Conservation (phyloP, 768 basidiomycete genomes). For the Phallus indusiatus region DNA sequence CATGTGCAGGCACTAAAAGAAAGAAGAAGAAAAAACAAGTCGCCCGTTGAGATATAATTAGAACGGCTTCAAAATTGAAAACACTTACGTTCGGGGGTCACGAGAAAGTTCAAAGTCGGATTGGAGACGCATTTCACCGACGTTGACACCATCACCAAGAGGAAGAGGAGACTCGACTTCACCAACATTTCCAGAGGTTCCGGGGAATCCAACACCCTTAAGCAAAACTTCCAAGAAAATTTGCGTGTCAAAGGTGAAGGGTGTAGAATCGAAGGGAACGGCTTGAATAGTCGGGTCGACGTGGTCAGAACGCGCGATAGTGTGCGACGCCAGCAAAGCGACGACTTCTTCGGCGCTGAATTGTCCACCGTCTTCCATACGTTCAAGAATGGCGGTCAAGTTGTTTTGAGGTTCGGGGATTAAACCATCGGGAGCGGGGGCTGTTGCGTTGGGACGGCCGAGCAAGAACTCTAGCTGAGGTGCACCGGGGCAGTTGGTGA, state of each 20-base stretch:
- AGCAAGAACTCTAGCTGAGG: constrained; percentile 18
- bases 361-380: constrained; percentile 15
- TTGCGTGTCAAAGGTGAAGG: constrained; percentile 23
- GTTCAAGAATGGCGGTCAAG: constrained; percentile 17
- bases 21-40: too few species aligned
- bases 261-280: constrained; percentile 25
- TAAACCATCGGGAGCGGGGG: constrained; percentile 16
- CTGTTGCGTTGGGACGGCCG: constrained; percentile 13
- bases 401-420: constrained; percentile 17
- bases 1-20: constrained; percentile 19
- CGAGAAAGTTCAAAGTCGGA: constrained; percentile 17
- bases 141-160: neutral
- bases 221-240: constrained; percentile 27
- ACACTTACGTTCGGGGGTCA: neutral
- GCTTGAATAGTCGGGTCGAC: constrained; percentile 7
- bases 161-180: constrained; percentile 16
- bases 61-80: neutral
- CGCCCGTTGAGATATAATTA: constrained; percentile 14
- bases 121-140: constrained; percentile 18
- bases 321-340: constrained; percentile 17
- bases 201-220: constrained; percentile 26
- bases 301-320: constrained; percentile 17
- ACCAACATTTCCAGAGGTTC: constrained; percentile 21
- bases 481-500: constrained; percentile 22
- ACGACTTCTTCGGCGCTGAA: constrained; percentile 17